Percentiles rank a stretch among this genome's conserved stretches.
Evolutionary conservation across 2,329 filamentous ascomycete genomes (phyloP).

Genomic region (Diplodia mutila): DNA sequence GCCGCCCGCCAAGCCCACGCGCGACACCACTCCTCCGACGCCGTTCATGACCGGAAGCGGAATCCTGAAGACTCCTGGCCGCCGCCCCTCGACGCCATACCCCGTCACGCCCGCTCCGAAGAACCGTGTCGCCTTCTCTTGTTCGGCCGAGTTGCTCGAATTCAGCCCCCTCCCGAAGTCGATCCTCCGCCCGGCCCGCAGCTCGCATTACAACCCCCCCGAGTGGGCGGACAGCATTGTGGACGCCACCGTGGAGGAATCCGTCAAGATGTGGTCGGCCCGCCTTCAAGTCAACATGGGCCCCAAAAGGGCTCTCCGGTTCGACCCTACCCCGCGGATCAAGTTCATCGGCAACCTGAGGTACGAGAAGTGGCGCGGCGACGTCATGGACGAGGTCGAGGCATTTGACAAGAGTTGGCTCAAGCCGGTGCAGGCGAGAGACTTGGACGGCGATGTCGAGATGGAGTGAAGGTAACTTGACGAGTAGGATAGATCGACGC

Average conservation of each 20-base stretch:
- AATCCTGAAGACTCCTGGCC: conserved; percentile 2
- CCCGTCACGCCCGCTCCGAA: not conserved
- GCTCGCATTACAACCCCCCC: not conserved
- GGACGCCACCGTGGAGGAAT: not conserved
- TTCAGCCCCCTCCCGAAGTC: not conserved
- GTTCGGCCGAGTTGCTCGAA: not conserved
- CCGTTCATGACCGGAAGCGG: not conserved
- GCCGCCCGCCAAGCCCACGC: not conserved
- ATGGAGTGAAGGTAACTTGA: not conserved
- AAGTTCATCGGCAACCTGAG: not conserved
- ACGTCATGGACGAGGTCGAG: not conserved
- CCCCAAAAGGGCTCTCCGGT: not conserved
- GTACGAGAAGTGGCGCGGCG: not conserved
- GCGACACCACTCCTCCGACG: not conserved
- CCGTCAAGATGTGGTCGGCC: not conserved
- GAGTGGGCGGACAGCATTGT: not conserved
- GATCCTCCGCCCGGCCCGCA: conserved; percentile 4
- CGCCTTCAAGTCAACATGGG: not conserved
- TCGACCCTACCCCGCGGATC: not conserved
- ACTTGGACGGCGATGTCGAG: conserved; percentile 2
- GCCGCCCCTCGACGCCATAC: not conserved
- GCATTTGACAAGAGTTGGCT: not conserved
- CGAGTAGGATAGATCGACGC: not conserved
- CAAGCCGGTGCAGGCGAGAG: not conserved
- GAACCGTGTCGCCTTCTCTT: not conserved